These are phyloP conservation scores for Gastrolobium villosum DNA, from an alignment of 306 rosid genomes.

Conservation along the genomic window DNA sequence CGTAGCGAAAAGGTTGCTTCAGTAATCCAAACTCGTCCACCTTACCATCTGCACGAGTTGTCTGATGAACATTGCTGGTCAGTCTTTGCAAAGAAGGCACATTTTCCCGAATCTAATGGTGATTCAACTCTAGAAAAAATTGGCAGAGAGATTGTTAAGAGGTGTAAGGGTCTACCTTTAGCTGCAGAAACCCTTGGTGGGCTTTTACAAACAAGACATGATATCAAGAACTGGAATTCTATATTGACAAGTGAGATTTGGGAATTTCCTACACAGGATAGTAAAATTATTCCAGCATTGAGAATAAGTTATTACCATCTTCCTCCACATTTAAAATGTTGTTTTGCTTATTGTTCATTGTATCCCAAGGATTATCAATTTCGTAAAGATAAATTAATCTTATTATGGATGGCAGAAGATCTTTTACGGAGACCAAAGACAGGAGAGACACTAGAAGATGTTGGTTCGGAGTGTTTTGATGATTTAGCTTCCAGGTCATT, in stretches of 20 bases:
- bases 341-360: constrained; percentile 16
- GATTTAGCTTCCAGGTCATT: constrained; percentile 40
- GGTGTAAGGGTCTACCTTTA: constrained; percentile 50
- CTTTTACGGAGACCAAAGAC: neutral
- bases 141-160: constrained; percentile 3
- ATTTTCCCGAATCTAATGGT: rapidly evolving
- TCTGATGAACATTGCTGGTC: neutral
- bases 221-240: constrained; percentile 1
- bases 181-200: constrained; percentile 41
- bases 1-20: constrained; percentile 5
- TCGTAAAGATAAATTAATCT: neutral
- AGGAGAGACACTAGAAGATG: constrained; percentile 3
- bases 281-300: constrained; percentile 35
- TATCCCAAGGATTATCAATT: constrained; percentile 26
- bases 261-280: neutral
- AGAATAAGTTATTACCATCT: constrained; percentile 46
- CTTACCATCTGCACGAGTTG: neutral
- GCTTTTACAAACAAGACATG: constrained; percentile 1
- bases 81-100: constrained; percentile 42
- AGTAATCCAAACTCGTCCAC: neutral
- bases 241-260: constrained; percentile 36
- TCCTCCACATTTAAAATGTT: constrained; percentile 22
- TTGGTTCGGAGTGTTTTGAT: constrained; percentile 32
- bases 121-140: neutral
- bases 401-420: constrained; percentile 52